These are phyloP conservation scores for Xylaria acuta DNA, from an alignment of 495 filamentous ascomycete genomes.

Conservation along the genomic window DNA sequence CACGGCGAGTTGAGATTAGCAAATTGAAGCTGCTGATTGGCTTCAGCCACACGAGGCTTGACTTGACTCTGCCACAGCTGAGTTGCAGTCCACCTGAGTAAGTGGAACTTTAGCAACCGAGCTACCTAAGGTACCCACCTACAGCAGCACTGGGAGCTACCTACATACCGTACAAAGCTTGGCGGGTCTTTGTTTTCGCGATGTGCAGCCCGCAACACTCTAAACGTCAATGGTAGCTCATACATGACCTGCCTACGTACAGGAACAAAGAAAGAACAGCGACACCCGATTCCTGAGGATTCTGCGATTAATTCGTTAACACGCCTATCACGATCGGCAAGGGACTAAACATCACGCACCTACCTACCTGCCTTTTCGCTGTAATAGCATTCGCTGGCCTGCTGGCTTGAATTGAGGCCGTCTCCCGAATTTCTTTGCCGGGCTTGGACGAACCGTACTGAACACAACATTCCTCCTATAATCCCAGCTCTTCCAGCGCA, in stretches of 20 bases:
- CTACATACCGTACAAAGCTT: not conserved
- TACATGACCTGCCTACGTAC: not conserved
- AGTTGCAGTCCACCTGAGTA: not conserved
- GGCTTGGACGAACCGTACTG: not conserved
- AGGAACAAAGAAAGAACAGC: conserved; percentile 10
- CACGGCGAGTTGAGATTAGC: conserved; percentile 32
- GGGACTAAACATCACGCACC: not conserved
- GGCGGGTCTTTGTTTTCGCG: conserved; percentile 24
- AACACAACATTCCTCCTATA: not conserved
- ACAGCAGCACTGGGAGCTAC: not conserved
- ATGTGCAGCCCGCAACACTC: conserved; percentile 7
- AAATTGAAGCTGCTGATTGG: conserved; percentile 45
- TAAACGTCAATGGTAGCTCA: conserved; percentile 12
- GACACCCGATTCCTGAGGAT: not conserved
- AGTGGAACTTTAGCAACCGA: too few relatives aligned
- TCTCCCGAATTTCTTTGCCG: not conserved
- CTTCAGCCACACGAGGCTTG: conserved; percentile 33
- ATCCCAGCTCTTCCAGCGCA: not conserved
- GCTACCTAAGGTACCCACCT: not conserved
- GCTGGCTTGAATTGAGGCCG: not conserved
- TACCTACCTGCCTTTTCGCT: not conserved
- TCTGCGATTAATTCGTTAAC: not conserved
- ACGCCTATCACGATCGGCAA: not conserved
- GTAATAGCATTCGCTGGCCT: not conserved
- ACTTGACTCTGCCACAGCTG: conserved; percentile 12